These are phyloP conservation scores for Helotiales sp. DNA, from an alignment of 2,329 filamentous ascomycete genomes.

Conservation along the genomic window DNA sequence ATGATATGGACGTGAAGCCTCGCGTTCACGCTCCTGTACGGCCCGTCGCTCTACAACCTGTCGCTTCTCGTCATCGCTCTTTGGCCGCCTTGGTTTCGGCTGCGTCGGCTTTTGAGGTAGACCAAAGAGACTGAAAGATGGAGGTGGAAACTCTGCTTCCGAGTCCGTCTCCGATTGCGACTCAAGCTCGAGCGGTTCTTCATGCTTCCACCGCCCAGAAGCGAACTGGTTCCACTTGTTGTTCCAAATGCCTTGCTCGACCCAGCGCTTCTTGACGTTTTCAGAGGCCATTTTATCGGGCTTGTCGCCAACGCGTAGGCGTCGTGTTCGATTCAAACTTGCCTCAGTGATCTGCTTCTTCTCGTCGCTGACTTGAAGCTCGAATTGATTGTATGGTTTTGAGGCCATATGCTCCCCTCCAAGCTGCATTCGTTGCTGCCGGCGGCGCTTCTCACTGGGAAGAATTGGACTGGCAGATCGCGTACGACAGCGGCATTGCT, in stretches of 20 bases:
- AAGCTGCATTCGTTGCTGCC: constrained; percentile 10
- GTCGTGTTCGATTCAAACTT: no score
- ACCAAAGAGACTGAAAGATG: neutral
- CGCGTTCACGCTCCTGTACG: constrained; percentile 23
- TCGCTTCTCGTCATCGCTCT: constrained; percentile 23
- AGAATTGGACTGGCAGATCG: constrained; percentile 16
- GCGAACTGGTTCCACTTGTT: constrained; percentile 10
- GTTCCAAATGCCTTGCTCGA: constrained; percentile 31
- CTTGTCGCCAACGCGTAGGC: neutral
- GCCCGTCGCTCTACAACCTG: constrained; percentile 17
- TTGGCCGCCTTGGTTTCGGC: constrained; percentile 14
- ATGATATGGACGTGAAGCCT: constrained; percentile 32
- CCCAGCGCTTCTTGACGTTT: constrained; percentile 29
- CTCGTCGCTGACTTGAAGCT: constrained; percentile 12
- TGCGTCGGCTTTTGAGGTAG: constrained; percentile 11
- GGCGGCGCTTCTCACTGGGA: constrained; percentile 16
- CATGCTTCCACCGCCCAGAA: constrained; percentile 16
- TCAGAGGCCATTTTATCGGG: constrained; percentile 11
- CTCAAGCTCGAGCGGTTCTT: constrained; percentile 17
- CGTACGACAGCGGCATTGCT: no score
- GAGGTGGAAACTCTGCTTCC: constrained; percentile 9
- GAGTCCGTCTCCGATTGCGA: constrained; percentile 14
- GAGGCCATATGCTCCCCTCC: constrained; percentile 11
- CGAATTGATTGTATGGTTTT: constrained; percentile 13
- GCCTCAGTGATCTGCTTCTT: constrained; percentile 13